These are phyloP conservation scores for Vigna radiata DNA, from an alignment of 306 rosid genomes.

Conservation along the genomic window DNA sequence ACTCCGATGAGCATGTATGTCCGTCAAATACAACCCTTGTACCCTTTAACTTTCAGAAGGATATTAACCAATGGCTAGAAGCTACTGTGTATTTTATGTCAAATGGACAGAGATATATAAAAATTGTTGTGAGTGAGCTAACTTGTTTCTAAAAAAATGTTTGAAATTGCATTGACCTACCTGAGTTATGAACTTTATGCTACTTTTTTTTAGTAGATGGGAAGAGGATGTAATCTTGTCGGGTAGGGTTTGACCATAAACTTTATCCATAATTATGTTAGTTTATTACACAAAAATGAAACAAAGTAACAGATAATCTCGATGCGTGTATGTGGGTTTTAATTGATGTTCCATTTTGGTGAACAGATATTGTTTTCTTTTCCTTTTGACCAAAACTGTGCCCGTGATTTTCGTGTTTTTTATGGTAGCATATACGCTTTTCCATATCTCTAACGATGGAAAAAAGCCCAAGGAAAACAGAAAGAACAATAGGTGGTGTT, in stretches of 20 bases:
- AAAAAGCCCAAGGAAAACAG: constrained; percentile 5
- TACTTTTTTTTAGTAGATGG: constrained; percentile 33
- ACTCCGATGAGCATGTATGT: background rate
- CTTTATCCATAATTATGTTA: constrained; percentile 33
- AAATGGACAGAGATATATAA: no score
- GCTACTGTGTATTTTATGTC: constrained; percentile 23
- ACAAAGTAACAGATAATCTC: constrained; percentile 31
- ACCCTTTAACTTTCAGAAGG: constrained; percentile 1
- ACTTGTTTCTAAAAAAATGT: background rate
- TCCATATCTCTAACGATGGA: background rate
- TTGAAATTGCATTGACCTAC: background rate
- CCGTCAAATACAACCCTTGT: background rate
- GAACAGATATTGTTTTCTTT: constrained; percentile 52
- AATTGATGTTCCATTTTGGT: constrained; percentile 37
- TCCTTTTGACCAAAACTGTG: constrained; percentile 46
- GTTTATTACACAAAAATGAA: constrained; percentile 25
- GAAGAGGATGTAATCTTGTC: constrained; percentile 40
- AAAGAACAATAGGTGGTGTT: constrained; percentile 7
- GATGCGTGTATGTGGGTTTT: constrained; percentile 41
- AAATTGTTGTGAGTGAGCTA: background rate
- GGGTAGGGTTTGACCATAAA: constrained; percentile 49
- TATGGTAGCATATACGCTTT: constrained; percentile 6
- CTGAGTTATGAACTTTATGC: background rate
- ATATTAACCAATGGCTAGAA: constrained; percentile 15
- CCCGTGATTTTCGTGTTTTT: constrained; percentile 26